A percentile compares a stretch with the other conserved stretches of the same genome.
phyloP scores from a whole-genome alignment of 345 rosid species.

The Iberis pinnata region DNA sequence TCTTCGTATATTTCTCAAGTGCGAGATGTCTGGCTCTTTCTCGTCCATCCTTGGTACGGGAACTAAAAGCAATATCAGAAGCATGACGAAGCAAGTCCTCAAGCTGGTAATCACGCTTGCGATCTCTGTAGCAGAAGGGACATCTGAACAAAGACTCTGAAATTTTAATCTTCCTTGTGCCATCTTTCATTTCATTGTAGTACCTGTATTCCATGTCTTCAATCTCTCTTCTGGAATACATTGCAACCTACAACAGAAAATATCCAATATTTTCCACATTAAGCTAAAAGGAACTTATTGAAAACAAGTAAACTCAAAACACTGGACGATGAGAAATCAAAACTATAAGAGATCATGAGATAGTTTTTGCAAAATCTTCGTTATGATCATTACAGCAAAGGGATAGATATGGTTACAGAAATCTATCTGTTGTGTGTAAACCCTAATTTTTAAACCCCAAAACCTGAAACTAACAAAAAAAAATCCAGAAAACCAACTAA shows the following conservation, averaged over 20 bases:
- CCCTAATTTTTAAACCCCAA: no score
- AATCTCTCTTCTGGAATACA: constrained; percentile 31
- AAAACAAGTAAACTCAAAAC: no score
- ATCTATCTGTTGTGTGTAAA: no score
- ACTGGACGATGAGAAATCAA: no score
- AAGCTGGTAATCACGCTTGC: constrained; percentile 28
- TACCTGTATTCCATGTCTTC: constrained; percentile 39
- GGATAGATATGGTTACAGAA: no score
- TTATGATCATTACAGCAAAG: no score
- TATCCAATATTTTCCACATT: not conserved
- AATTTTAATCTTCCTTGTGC: constrained; percentile 24
- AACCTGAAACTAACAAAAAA: no score
- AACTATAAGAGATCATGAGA: no score
- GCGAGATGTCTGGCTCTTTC: constrained; percentile 49
- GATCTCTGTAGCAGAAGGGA: constrained; percentile 41
- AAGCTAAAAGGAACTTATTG: no score
- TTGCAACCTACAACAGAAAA: constrained; percentile 16
- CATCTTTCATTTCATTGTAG: constrained; percentile 41
- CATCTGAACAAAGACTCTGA: constrained; percentile 40
- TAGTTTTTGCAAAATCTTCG: no score
- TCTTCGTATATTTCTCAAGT: constrained; percentile 37
- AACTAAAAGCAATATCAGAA: constrained; percentile 15
- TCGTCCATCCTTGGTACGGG: constrained; percentile 19
- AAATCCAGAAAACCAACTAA: no score
- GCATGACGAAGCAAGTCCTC: constrained; percentile 49